These are phyloP conservation scores for Ceratocystis ficicola DNA, from an alignment of 2,329 filamentous ascomycete species.

Conservation along the genomic window DNA sequence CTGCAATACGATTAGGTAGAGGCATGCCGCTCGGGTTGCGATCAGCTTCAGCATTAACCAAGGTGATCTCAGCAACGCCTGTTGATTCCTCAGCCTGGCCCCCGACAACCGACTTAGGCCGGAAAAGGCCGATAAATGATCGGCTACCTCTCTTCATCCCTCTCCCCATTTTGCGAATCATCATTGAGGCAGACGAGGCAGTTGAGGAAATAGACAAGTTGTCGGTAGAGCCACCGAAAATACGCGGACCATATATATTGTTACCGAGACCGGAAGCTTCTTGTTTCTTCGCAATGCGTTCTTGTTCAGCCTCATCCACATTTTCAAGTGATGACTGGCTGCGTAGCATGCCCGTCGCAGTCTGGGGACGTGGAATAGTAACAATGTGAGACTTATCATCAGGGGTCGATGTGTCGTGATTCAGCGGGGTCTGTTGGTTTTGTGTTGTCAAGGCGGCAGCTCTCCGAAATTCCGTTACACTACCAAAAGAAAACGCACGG, in stretches of 20 bases:
- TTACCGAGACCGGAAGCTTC: slow-evolving; percentile 85
- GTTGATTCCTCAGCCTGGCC: slow-evolving; percentile 54
- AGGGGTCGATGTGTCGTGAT: slow-evolving; percentile 1
- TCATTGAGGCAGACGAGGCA: slow-evolving; percentile 77
- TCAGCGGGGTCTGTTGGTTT: slow-evolving; percentile 18
- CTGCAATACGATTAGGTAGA: slow-evolving; percentile 1
- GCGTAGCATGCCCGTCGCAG: slow-evolving; percentile 40
- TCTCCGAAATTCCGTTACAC: slow-evolving; percentile 76
- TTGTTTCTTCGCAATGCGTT: slow-evolving; percentile 79
- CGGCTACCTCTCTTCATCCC: slow-evolving; percentile 92
- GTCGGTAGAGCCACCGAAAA: slow-evolving; percentile 85
- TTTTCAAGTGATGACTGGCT: slow-evolving; percentile 52
- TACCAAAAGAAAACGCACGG: slow-evolving; percentile 92
- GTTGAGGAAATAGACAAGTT: slow-evolving; percentile 87
- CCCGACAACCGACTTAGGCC: slow-evolving; percentile 83
- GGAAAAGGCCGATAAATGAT: slow-evolving; percentile 85
- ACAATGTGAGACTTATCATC: slow-evolving; percentile 29
- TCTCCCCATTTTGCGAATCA: slow-evolving; percentile 97
- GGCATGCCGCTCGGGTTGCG: slow-evolving; percentile 50
- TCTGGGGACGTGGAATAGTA: slow-evolving; percentile 20
- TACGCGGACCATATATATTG: slow-evolving; percentile 80
- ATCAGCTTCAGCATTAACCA: slow-evolving; percentile 92
- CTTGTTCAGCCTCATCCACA: slow-evolving; percentile 75
- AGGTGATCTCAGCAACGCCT: slow-evolving; percentile 62
- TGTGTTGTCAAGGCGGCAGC: slow-evolving; percentile 52